phyloP scores from a whole-genome alignment of 2,329 filamentous ascomycete species.

The Lachnellula occidentalis region DNA sequence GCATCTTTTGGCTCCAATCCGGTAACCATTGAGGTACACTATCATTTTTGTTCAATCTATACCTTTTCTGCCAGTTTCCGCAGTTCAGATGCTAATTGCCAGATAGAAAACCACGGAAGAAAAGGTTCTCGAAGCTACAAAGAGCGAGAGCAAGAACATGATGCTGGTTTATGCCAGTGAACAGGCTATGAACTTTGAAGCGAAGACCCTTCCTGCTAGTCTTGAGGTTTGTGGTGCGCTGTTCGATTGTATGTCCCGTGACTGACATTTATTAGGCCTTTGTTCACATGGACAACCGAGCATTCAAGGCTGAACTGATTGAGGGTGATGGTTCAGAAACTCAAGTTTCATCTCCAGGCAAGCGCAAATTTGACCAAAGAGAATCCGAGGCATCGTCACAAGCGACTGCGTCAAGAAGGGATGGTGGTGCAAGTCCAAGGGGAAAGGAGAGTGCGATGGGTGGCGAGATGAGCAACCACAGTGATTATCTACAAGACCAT shows the following conservation, averaged over 20 bases:
- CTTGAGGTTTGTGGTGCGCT: slow-evolving; percentile 31
- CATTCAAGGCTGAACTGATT: slow-evolving; percentile 44
- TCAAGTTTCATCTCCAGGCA: slow-evolving; percentile 20
- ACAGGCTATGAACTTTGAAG: slow-evolving; percentile 35
- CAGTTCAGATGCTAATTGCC: neutral
- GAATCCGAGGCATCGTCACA: slow-evolving; percentile 7
- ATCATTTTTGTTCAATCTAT: too few species aligned
- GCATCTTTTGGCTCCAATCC: slow-evolving; percentile 35
- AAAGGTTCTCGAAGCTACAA: slow-evolving; percentile 41
- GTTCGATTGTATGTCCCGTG: slow-evolving; percentile 15
- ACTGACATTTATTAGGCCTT: slow-evolving; percentile 37
- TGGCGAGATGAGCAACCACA: slow-evolving; percentile 6
- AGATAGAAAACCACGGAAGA: slow-evolving; percentile 43
- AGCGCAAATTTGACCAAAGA: slow-evolving; percentile 25
- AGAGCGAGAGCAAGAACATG: slow-evolving; percentile 42
- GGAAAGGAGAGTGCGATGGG: slow-evolving; percentile 3
- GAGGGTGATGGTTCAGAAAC: slow-evolving; percentile 9
- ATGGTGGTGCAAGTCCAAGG: slow-evolving; percentile 2
- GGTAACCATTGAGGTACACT: slow-evolving; percentile 43
- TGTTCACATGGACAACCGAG: slow-evolving; percentile 45
- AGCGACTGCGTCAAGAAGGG: neutral
- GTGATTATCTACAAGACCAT: neutral
- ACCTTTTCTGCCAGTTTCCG: too few species aligned
- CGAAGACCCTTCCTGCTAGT: slow-evolving; percentile 35
- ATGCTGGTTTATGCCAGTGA: slow-evolving; percentile 51